Base-by-base conservation (phyloP, 352 stramenopile genomes). In the Globisporangium paddicum region DNA sequence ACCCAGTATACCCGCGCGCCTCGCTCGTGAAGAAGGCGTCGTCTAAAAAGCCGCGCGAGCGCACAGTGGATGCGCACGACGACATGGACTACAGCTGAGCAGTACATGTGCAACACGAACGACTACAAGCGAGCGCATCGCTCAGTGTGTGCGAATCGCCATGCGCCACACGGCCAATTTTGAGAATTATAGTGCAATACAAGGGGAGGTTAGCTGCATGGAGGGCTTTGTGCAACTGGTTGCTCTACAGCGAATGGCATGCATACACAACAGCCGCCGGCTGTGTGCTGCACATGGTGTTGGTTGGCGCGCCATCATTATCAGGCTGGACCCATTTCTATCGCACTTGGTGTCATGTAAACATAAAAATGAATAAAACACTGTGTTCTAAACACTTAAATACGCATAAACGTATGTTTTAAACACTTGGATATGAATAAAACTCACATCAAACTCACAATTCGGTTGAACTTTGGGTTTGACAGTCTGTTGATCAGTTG, bases 1-100 rank as follows among this genome's bases (percentile, higher is more conserved):
- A 78, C 53, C 69, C 71, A 4, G 67, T 87, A 40, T 85, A 86
- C 47, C 58, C 72, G 11, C 71, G 69, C 9, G 57, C 67, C 21
- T 65, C 55, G 9, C 68, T 71, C 21, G 47, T 64, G 7, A 82
- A 79, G 40, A 79, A 79, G 38, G 64, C 74, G 10, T 66, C 71
- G n/a, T 67, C 71, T 5, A 88, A 84, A 55, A 86, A 88, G 42
- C 51, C 58, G 5, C 54, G 75, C 49, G 77, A 82, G 41, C 72
- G 71, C 28, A 46, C 42, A 4, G 21, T 73, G 23, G 75, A 80
- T 26, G 52, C 35, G 9, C 62, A 71, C 35, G 77, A 83, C 49
- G 57, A 80, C 28, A 56, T 83, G 68, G 77, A 87, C 41, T 81
- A 70, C 41, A 85, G 73, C 55, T 87, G 68, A 87, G 55, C 25